Base-by-base conservation (phyloP, 2,329 filamentous ascomycete species). In the Daldinia sp. region DNA sequence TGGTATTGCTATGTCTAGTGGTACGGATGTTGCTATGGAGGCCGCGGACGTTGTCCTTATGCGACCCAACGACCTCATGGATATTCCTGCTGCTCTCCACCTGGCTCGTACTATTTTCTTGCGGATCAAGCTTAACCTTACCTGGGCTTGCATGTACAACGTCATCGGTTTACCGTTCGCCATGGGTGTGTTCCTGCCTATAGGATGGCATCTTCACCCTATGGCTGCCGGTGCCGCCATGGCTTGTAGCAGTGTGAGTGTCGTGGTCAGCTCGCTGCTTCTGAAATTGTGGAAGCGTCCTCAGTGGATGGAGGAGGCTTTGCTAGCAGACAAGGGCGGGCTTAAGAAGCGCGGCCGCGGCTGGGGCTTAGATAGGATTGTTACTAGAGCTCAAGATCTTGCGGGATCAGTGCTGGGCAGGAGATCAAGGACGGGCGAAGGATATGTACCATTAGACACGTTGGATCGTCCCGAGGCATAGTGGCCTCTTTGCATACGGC, bases 11-110 rank as follows among this genome's bases (percentile, higher is more conserved):
- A 92, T 99, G 77, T 86, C 92, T 4, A 93, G 90, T 6, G 95
- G 95, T 58, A 98, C 95, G 0, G 95, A 98, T 75, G 94, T 99
- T 1, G 95, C 95, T 50, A 96, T 99, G 88, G 95, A 98, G 79
- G 95, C 95, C 0, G 95, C 95, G 0, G 93, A 97, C 72, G 88
- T 99, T 15, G 95, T 99, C 13, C 88, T 99, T 56, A 99, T 99
- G 94, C 89, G 91, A 2, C 91, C 92, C 0, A 91, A 93, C 66
- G 90, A 97, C 72, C 85, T 99, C 3, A 92, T 98, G 81, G 92
- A 94, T 71, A 93, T 99, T n/a, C 92, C 95, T 0, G 91, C 93
- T 0, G 89, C 92, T 11, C 85, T 99, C 10, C 84, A 93, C 70
- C 88, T 99, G 9, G 90, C 92, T 17, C 87, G 90, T 39, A 87